A percentile compares a stretch with the other conserved stretches of the same genome.
Conservation (phyloP, 176 grass and related monocot genomes). For the Eleusine coracana region DNA sequence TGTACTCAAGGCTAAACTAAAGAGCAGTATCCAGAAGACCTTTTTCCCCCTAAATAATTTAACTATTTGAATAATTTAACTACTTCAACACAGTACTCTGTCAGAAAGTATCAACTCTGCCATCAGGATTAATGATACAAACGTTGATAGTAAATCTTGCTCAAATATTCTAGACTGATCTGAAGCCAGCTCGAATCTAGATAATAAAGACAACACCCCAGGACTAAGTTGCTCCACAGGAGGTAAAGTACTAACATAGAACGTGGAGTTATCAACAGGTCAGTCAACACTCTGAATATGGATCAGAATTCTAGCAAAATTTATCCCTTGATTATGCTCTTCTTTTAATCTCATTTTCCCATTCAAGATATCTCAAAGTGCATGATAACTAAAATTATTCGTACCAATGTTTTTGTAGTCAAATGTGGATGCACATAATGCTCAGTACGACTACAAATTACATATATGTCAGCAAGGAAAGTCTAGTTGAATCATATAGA, state of each 20-base stretch:
- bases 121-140: neutral
- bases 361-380: conserved; percentile 16
- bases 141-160: neutral
- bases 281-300: neutral
- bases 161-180: neutral
- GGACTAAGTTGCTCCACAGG: neutral
- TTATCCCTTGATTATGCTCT: neutral
- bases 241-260: neutral
- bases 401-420: neutral
- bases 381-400: conserved; percentile 5
- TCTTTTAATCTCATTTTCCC: neutral
- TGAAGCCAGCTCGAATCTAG: neutral
- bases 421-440: conserved; percentile 29
- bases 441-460: neutral
- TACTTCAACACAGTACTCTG: neutral
- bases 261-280: neutral
- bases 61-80: conserved; percentile 7
- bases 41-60: neutral
- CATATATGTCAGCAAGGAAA: conserved; percentile 3
- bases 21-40: conserved; percentile 16
- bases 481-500: neutral
- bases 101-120: neutral
- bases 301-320: conserved; percentile 21
- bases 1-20: conserved; percentile 20
- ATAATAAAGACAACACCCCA: neutral